Percentiles rank a stretch among this genome's conserved stretches.
Conservation (phyloP, 352 stramenopile species). For the Pythium aristosporum region DNA sequence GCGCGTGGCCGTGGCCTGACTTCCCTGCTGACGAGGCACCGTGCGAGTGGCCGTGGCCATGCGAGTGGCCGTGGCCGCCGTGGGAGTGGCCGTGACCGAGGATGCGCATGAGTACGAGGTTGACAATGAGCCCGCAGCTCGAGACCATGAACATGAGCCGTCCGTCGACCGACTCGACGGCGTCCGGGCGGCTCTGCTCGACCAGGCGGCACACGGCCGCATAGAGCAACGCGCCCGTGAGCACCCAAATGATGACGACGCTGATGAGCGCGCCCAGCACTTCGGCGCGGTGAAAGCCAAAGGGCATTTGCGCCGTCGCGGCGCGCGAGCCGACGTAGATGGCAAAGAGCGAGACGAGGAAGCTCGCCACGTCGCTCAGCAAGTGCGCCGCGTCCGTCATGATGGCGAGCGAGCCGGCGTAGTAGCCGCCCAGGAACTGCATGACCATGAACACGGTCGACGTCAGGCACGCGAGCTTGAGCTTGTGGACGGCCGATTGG, state of each 20-base stretch:
- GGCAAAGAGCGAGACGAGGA: constrained; percentile 81
- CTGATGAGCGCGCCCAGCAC: constrained; percentile 95
- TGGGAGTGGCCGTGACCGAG: constrained; percentile 73
- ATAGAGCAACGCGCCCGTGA: constrained; percentile 91
- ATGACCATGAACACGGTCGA: constrained; percentile 95
- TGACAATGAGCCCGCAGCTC: constrained; percentile 92
- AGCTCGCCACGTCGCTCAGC: constrained; percentile 77
- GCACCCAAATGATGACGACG: constrained; percentile 93
- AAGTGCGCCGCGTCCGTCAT: constrained; percentile 88
- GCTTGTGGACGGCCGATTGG: constrained; percentile 59
- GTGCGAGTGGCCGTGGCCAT: constrained; percentile 45
- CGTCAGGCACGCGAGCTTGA: constrained; percentile 73
- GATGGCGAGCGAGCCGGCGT: constrained; percentile 94
- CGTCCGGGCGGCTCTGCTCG: constrained; percentile 35
- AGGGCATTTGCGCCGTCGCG: constrained; percentile 78
- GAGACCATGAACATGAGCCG: constrained; percentile 95
- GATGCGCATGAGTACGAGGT: constrained; percentile 93
- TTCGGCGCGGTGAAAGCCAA: constrained; percentile 96
- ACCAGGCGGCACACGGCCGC: constrained; percentile 89
- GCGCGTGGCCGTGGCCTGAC: constrained; percentile 28
- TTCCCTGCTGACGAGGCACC: constrained; percentile 1
- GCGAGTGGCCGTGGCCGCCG: constrained; percentile 44
- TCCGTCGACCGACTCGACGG: constrained; percentile 83
- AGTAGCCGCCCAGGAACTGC: constrained; percentile 93
- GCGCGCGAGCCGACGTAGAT: constrained; percentile 69